These are phyloP conservation scores for Thielaviopsis punctulata DNA, from an alignment of 2,329 filamentous ascomycete genomes.

Conservation along the genomic window DNA sequence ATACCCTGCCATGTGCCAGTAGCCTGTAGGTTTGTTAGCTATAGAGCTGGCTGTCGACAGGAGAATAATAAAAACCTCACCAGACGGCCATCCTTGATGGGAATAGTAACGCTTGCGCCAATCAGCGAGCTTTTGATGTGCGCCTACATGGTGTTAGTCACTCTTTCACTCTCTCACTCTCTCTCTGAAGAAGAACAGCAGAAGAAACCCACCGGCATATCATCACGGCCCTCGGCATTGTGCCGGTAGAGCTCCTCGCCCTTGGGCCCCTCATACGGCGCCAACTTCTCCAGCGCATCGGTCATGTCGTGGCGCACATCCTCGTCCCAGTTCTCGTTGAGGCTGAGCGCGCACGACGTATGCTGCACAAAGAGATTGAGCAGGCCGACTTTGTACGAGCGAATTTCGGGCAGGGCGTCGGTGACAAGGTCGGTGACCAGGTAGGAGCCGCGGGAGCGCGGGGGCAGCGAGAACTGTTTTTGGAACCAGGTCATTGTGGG, in stretches of 20 bases:
- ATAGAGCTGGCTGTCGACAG: neutral
- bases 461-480: conserved; percentile 65
- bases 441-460: conserved; percentile 67
- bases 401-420: conserved; percentile 59
- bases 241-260: conserved; percentile 68
- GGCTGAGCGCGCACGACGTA: conserved; percentile 72
- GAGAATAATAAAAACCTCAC: conserved; percentile 25
- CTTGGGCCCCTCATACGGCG: conserved; percentile 56
- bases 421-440: conserved; percentile 68
- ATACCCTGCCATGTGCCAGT: conserved; percentile 71
- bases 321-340: conserved; percentile 81
- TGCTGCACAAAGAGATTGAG: conserved; percentile 90
- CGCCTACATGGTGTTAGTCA: conserved; percentile 33
- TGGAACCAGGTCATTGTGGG: conserved; percentile 58
- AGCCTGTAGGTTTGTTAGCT: conserved; percentile 21
- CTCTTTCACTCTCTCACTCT: neutral
- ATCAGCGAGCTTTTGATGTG: conserved; percentile 87
- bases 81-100: conserved; percentile 72
- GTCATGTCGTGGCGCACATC: conserved; percentile 90
- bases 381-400: conserved; percentile 67
- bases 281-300: conserved; percentile 81
- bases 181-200: conserved; percentile 1
- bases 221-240: conserved; percentile 71
- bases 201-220: conserved; percentile 57
- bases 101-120: conserved; percentile 77